Percentiles rank a stretch among this genome's conserved stretches.
These are phyloP conservation scores for Candida albicans DNA, from an alignment of 1,139 yeast genomes.

Conservation along the genomic window DNA sequence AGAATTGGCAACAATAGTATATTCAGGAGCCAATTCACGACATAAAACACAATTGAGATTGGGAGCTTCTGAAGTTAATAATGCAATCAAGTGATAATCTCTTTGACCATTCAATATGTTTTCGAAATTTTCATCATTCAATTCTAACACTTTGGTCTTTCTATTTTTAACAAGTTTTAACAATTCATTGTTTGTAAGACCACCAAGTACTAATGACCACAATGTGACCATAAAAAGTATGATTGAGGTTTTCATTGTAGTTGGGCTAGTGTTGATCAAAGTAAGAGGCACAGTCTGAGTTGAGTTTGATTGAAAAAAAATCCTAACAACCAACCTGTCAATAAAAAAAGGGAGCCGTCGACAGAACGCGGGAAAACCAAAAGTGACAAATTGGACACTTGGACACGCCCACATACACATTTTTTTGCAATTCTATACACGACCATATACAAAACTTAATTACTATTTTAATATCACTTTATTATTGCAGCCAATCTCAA, in stretches of 20 bases:
- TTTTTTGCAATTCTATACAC: constrained; percentile 1
- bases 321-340: constrained; percentile 1
- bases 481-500: constrained; percentile 37
- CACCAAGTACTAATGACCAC: constrained; percentile 24
- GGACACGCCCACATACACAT: background rate
- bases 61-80: constrained; percentile 73
- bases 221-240: constrained; percentile 15
- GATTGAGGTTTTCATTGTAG: constrained; percentile 5
- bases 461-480: constrained; percentile 7
- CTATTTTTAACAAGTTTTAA: constrained; percentile 19
- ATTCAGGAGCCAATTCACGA: constrained; percentile 67
- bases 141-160: constrained; percentile 24
- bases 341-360: background rate
- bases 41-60: constrained; percentile 80
- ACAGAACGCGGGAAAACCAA: background rate
- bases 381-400: background rate
- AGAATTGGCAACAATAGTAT: constrained; percentile 51
- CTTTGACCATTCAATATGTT: constrained; percentile 64
- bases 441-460: background rate
- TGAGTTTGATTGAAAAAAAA: background rate
- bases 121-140: constrained; percentile 65
- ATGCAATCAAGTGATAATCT: constrained; percentile 63
- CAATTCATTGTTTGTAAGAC: constrained; percentile 30
- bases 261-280: background rate
- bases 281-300: too few species aligned